Evolutionary conservation across 345 rosid species (phyloP), one percentile per base, ranked within the genome.

Genomic region (Toxicodendron radicans): DNA sequence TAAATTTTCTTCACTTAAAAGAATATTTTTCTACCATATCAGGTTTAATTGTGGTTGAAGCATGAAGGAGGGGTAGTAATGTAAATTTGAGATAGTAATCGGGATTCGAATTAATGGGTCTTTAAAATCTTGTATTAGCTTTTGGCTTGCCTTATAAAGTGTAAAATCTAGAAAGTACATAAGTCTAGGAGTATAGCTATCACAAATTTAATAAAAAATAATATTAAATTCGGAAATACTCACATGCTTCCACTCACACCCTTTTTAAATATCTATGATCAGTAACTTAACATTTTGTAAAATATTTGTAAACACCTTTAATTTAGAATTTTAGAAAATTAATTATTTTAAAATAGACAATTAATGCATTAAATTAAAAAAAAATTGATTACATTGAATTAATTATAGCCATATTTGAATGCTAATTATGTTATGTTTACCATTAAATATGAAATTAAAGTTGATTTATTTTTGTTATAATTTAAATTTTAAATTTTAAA

Each of bases 121-220:
- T n/a, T 20, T 3, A 73, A 53, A 64, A 33, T 56, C 45, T 18
- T 32, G 71, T 9, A 18, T 7, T 67, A 38, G 74, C 62, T 61
- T 61, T 24, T 71, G 73, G 72, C 72, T 76, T 77, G 77, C 73
- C 71, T 60, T 49, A 7, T 76, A 18, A 35, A 68, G 75, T 68
- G 12, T 49, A 53, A 73, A 73, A 17, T 12, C 61, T 79, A 13
- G 60, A 64, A 83, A 78, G 80, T 79, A 75, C 76, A 49, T 30
- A 63, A 83, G 78, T 78, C 80, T 57, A 80, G 72, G 83, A 49
- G 49, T 10, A 46, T 58, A 45, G 27, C 30, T 2, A 1, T 18
- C 8, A 64, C 5, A 41, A 64, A 41, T 8, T 9, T 0, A 23
- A 51, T 14, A 30, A 16, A 49, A 58, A 58, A 58, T 20, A 10